phyloP scores from a whole-genome alignment of 495 filamentous ascomycete species.

The Penicillium dipodomyicola region DNA sequence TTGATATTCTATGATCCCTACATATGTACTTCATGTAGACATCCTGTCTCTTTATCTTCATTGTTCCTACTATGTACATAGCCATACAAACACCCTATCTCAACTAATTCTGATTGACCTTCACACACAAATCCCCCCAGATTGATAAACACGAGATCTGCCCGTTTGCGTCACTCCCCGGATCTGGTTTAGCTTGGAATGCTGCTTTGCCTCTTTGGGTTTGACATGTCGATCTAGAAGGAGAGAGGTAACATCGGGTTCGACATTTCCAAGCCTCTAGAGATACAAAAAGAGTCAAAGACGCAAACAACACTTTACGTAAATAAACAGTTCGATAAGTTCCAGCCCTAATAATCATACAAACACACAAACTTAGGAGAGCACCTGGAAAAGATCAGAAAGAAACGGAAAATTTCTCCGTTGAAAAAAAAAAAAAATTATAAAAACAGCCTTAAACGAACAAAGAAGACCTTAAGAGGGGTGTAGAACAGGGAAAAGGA shows the following conservation, averaged over 20 bases:
- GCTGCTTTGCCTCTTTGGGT: constrained; percentile 24
- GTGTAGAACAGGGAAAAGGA: constrained; percentile 8
- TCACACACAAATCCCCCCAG: neutral
- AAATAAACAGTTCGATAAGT: constrained; percentile 20
- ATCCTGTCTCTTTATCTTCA: neutral
- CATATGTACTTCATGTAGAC: neutral
- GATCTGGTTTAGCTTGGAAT: constrained; percentile 38
- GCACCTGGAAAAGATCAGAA: neutral
- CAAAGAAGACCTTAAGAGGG: constrained; percentile 1
- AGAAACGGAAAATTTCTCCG: neutral
- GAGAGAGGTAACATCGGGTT: constrained; percentile 25
- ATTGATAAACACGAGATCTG: neutral
- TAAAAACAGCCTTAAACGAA: neutral
- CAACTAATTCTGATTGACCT: neutral
- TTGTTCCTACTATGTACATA: neutral
- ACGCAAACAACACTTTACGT: constrained; percentile 28
- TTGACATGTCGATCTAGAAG: constrained; percentile 29
- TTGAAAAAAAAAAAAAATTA: neutral
- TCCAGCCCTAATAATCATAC: constrained; percentile 13
- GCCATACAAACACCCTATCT: neutral
- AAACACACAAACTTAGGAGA: constrained; percentile 12
- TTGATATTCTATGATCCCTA: neutral
- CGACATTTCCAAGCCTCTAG: neutral
- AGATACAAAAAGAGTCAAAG: neutral
- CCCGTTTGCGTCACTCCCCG: constrained; percentile 39